Conservation (phyloP, 164 flowering plant genomes). For the Dillenia suffruticosa region DNA sequence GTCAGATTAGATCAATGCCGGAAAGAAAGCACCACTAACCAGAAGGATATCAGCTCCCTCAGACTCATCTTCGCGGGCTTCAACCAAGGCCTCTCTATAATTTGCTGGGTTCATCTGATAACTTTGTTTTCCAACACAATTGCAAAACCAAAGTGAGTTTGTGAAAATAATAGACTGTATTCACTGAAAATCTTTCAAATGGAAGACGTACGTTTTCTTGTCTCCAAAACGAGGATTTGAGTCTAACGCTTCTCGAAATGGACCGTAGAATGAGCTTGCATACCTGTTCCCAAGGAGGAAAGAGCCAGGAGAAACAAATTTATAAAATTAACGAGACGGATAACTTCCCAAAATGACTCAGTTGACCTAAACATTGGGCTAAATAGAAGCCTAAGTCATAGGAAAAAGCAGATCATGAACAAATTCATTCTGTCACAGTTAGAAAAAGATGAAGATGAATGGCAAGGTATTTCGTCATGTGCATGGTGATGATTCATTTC, state of each 20-base stretch:
- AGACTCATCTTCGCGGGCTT: slow-evolving; percentile 69
- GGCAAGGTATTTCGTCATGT: no score
- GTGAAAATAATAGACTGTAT: slow-evolving; percentile 11
- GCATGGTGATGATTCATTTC: no score
- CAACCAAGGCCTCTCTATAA: slow-evolving; percentile 84
- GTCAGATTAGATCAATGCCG: no score
- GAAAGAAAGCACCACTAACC: slow-evolving; percentile 32
- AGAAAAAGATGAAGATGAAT: no score
- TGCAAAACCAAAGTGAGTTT: slow-evolving; percentile 8
- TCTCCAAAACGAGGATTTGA: slow-evolving; percentile 99
- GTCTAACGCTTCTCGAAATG: slow-evolving; percentile 92
- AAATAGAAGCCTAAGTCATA: background rate
- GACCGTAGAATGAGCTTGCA: slow-evolving; percentile 96
- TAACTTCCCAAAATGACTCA: background rate
- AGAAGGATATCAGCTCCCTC: slow-evolving; percentile 98
- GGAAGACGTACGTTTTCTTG: slow-evolving; percentile 77
- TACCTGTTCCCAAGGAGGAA: slow-evolving; percentile 44
- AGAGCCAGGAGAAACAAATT: background rate
- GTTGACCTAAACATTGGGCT: no score
- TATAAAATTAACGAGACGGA: background rate
- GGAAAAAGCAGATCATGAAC: background rate
- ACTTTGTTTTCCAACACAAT: slow-evolving; percentile 30
- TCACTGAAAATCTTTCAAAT: slow-evolving; percentile 1
- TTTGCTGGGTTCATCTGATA: slow-evolving; percentile 99
- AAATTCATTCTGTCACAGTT: no score